phyloP scores from a whole-genome alignment of 2,329 filamentous ascomycete species.

The Rhinocladiella similis region DNA sequence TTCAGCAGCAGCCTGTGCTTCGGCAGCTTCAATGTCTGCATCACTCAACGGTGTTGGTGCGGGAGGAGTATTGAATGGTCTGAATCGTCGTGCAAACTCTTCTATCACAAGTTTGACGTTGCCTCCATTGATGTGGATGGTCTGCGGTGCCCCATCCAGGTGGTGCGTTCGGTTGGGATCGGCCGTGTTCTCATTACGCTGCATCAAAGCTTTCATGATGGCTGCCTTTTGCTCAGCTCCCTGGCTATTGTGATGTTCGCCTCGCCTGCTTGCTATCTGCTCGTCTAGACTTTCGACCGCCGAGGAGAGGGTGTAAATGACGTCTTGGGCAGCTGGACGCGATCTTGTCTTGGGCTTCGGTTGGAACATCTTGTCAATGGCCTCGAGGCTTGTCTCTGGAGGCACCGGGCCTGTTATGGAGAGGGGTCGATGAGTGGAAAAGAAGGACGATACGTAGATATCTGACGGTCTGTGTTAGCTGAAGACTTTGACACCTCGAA shows the following conservation, averaged over 20 bases:
- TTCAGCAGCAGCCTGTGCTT: conserved; percentile 36
- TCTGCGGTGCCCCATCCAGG: conserved; percentile 51
- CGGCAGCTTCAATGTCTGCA: conserved; percentile 42
- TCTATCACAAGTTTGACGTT: conserved; percentile 67
- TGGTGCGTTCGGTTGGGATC: conserved; percentile 38
- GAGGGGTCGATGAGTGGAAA: conserved; percentile 92
- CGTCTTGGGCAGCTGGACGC: conserved; percentile 54
- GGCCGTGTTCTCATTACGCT: conserved; percentile 24
- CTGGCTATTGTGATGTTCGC: conserved; percentile 61
- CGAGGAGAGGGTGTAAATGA: conserved; percentile 65
- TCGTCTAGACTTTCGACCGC: conserved; percentile 47
- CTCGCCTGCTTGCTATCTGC: conserved; percentile 36
- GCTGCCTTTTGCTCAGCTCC: conserved; percentile 52
- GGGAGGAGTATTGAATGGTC: conserved; percentile 84
- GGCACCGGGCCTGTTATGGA: conserved; percentile 82
- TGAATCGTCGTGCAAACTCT: conserved; percentile 67
- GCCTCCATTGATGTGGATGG: conserved; percentile 34
- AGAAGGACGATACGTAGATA: conserved; percentile 86
- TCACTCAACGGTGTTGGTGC: conserved; percentile 64
- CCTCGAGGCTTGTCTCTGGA: conserved; percentile 66
- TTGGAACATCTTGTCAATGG: conserved; percentile 84
- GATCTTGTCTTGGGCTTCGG: conserved; percentile 49
- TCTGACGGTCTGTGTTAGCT: conserved; percentile 54
- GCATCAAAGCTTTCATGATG: conserved; percentile 42
- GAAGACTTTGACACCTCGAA: not conserved